Base-by-base conservation (phyloP, 208 protist genomes). In the Trichomonas vaginalis region DNA sequence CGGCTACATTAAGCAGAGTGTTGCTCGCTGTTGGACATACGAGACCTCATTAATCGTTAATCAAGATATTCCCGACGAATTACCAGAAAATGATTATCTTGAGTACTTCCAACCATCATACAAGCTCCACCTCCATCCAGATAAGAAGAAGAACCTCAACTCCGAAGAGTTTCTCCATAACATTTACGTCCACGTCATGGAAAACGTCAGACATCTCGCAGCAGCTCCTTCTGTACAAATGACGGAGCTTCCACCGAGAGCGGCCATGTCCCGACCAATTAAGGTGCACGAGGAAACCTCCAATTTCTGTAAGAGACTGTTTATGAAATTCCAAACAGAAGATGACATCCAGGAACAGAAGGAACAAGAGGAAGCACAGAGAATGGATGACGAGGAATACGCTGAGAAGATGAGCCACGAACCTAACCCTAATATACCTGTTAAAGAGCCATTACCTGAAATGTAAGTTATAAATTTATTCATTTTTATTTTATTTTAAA, bases 71-170 rank as follows among this genome's bases (percentile, higher is more conserved):
- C 42, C 49, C 15, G 39, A 80, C 45, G 61, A 87, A 37, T 23
- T 96, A 0, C 95, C 95, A 87, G 46, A 96, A 56, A 82, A 35
- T 40, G 48, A 80, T 45, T 96, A 87, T 82, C 61, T 40, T 15
- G 42, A 86, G 23, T 96, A 40, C 56, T 96, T 87, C 56, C 12
- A 42, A 17, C 95, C 95, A 37, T 49, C 98, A 95, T 97, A 97
- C 95, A 96, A 95, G 70, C 92, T 98, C 8, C 97, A 98, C 88
- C 96, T 97, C 51, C 45, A 95, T 51, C 83, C 97, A 70, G 42
- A 96, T 23, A 98, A 97, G 49, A 97, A 97, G 40, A 97, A 97
- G 96, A 98, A 98, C 95, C 0, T 96, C 0, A 98, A 98, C 96
- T 96, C 87, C 14, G 88, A 95, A 42, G 95, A 79, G 14, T 80